Evolutionary conservation across 208 protist species (phyloP), one percentile per base, ranked within the genome.

Genomic region (Porcisia deanei): DNA sequence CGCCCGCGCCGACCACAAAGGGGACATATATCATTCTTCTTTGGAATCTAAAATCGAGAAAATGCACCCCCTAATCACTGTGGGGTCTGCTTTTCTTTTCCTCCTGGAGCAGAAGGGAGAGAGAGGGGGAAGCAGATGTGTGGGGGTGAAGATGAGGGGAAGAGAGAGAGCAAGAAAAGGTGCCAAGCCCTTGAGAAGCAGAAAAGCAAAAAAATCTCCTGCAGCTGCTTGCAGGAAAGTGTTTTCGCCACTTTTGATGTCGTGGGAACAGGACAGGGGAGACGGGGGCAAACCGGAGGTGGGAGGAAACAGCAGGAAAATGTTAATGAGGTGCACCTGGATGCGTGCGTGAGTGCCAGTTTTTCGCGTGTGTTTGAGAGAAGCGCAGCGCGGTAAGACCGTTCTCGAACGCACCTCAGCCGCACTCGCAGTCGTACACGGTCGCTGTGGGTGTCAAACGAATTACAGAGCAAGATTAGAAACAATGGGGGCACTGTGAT

Each of bases 1-100:
- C 58, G 22, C 75, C 71, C 0, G 82, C 85, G 18, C 86, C 80
- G 25, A 90, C 84, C 1, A 76, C 68, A 53, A 93, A 92, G 1
- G 91, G 86, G 39, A 96, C 81, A 68, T 87, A 88, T 12, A 92
- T 83, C 60, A 87, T 86, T 37, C 6, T n/a, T 16, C 30, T 30
- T 30, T 30, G 30, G 30, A 30, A 30, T 30, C 30, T 30, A 30
- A 30, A 30, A 30, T 30, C 30, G 30, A 30, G 30, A 30, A 30
- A 30, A 30, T 30, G 30, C 30, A 30, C 0, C 30, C 30, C 30
- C 30, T 30, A 30, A 30, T 30, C 30, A 60, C 16, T 60, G 63
- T 39, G 63, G 57, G 47, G 34, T 59, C 9, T 70, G 3, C 39
- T 18, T 14, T 9, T 61, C 53, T 57, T 57, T 20, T 57, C 53